phyloP scores from a whole-genome alignment of 495 filamentous ascomycete genomes.

The Talaromyces nanjingensis region DNA sequence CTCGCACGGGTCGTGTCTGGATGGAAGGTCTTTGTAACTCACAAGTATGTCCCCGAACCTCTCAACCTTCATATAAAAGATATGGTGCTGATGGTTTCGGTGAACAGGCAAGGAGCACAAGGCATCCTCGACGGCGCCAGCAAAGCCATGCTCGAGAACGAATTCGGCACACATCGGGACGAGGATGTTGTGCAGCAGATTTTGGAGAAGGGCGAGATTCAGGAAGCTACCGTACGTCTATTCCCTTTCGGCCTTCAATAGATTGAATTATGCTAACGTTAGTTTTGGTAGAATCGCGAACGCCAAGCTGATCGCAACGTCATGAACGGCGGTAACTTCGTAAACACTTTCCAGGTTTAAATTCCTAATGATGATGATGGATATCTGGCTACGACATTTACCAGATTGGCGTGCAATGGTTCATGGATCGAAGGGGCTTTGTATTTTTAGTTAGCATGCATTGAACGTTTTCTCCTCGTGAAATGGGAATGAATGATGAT shows the following conservation, averaged over 20 bases:
- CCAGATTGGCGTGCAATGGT: background rate
- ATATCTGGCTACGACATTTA: slow-evolving; percentile 1
- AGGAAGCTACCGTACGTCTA: slow-evolving; percentile 57
- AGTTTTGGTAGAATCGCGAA: slow-evolving; percentile 20
- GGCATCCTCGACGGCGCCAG: slow-evolving; percentile 71
- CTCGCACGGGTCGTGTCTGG: slow-evolving; percentile 78
- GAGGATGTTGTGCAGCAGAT: slow-evolving; percentile 77
- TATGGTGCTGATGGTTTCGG: background rate
- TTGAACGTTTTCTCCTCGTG: background rate
- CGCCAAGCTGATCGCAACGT: slow-evolving; percentile 28
- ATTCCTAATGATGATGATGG: background rate
- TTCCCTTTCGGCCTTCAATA: background rate
- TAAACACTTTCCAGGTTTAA: slow-evolving; percentile 9
- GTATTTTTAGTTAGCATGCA: slow-evolving; percentile 4
- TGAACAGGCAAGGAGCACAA: slow-evolving; percentile 72
- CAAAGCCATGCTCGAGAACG: slow-evolving; percentile 65
- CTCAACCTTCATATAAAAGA: background rate
- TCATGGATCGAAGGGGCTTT: background rate
- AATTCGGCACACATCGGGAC: slow-evolving; percentile 75
- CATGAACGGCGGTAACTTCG: slow-evolving; percentile 18
- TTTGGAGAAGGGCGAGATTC: slow-evolving; percentile 64
- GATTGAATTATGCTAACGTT: slow-evolving; percentile 12
- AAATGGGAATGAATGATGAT: background rate
- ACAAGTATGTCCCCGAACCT: slow-evolving; percentile 53
- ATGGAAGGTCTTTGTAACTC: slow-evolving; percentile 86